Conservation (phyloP, 129 eudicot genomes). For the Glebionis coronaria region DNA sequence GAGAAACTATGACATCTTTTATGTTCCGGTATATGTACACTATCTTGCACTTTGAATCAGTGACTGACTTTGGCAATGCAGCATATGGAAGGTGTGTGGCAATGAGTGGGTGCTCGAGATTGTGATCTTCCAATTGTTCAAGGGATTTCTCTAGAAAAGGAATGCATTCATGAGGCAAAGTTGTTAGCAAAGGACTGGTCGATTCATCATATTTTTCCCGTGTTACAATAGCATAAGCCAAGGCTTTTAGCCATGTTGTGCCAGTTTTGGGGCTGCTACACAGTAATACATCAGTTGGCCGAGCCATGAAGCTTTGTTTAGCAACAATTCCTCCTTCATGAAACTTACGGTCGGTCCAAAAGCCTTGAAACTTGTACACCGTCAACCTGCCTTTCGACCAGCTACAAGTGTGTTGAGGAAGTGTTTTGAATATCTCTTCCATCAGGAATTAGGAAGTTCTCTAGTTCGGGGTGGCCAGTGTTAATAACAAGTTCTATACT, state of each 20-base stretch:
- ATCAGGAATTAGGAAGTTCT: neutral
- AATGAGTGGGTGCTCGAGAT: slow-evolving; percentile 5
- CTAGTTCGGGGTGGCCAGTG: neutral
- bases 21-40: slow-evolving; percentile 36
- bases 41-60: slow-evolving; percentile 23
- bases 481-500: no score
- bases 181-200: slow-evolving; percentile 18
- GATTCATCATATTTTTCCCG: slow-evolving; percentile 9
- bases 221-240: slow-evolving; percentile 18
- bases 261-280: slow-evolving; percentile 30
- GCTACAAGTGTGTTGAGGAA: slow-evolving; percentile 11
- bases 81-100: slow-evolving; percentile 34
- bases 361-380: slow-evolving; percentile 19
- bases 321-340: slow-evolving; percentile 10
- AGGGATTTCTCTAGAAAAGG: neutral
- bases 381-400: slow-evolving; percentile 18
- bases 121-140: neutral
- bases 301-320: slow-evolving; percentile 29
- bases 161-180: neutral
- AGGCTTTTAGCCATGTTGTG: slow-evolving; percentile 35
- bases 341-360: slow-evolving; percentile 16
- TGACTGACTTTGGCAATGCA: slow-evolving; percentile 20
- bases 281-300: slow-evolving; percentile 19
- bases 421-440: slow-evolving; percentile 9
- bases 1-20: slow-evolving; percentile 21